phyloP scores from a whole-genome alignment of 306 rosid genomes.

The Malus asiatica region DNA sequence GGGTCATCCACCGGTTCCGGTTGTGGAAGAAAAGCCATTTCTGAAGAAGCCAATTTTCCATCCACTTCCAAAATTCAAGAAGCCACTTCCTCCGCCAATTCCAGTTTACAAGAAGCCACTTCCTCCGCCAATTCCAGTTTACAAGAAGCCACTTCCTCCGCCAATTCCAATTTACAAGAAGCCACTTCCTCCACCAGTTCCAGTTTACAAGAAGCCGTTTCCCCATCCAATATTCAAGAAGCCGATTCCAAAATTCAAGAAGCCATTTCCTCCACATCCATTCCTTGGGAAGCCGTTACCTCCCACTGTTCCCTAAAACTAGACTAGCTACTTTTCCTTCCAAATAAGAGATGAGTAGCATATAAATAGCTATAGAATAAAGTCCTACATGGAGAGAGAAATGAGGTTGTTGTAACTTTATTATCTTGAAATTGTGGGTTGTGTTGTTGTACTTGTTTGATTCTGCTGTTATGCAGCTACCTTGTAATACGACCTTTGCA shows the following conservation, averaged over 20 bases:
- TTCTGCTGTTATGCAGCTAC: neutral
- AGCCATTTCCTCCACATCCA: neutral
- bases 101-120: constrained; percentile 11
- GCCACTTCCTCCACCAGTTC: neutral
- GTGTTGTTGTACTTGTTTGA: neutral
- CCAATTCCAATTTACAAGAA: neutral
- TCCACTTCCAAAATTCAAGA: no score
- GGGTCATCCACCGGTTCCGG: neutral
- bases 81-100: neutral
- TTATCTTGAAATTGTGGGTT: neutral
- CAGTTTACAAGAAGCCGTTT: constrained; percentile 2
- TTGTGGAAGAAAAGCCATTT: neutral
- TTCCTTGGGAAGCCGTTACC: constrained; percentile 6
- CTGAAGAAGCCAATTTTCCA: constrained; percentile 2
- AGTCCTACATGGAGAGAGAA: neutral
- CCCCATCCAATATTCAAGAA: neutral
- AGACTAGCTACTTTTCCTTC: neutral
- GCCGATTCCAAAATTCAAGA: neutral
- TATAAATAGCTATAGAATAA: neutral
- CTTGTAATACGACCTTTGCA: neutral
- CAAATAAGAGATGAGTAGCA: neutral
- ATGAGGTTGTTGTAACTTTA: neutral
- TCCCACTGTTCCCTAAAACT: neutral
- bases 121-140: neutral
- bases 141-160: constrained; percentile 7